Percentiles rank a stretch among this genome's conserved stretches.
phyloP scores from a whole-genome alignment of 176 grass and related monocot genomes.

The Phoenix roebelenii region DNA sequence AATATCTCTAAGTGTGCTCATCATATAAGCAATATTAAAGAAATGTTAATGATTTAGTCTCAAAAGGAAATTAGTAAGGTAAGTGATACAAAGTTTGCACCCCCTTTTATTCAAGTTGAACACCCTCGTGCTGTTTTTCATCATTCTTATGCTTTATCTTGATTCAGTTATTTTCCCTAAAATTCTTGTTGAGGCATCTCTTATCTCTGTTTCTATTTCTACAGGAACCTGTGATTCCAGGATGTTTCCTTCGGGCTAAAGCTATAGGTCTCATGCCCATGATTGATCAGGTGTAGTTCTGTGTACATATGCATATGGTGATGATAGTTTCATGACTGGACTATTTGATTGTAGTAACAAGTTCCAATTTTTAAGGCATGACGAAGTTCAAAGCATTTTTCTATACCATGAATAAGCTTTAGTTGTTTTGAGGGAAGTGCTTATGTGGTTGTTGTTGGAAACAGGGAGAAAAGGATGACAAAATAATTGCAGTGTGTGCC shows the following conservation, averaged over 20 bases:
- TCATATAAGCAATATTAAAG: too few relatives aligned
- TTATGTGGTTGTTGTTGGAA: slow-evolving; percentile 12
- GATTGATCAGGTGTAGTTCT: slow-evolving; percentile 78
- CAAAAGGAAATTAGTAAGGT: background rate
- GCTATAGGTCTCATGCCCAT: slow-evolving; percentile 97
- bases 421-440: background rate
- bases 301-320: background rate
- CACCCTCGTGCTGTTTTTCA: too few relatives aligned
- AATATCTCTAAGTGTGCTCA: background rate
- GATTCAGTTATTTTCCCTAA: too few relatives aligned
- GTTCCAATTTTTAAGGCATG: too few relatives aligned
- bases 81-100: background rate
- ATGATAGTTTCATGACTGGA: too few relatives aligned
- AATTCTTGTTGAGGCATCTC: too few relatives aligned
- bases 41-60: background rate
- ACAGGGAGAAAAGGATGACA: slow-evolving; percentile 92
- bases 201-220: background rate
- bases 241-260: slow-evolving; percentile 85
- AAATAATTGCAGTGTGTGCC: slow-evolving; percentile 96
- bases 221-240: slow-evolving; percentile 94
- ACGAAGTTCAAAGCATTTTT: too few relatives aligned
- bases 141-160: too few relatives aligned
- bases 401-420: background rate
- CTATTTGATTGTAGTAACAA: too few relatives aligned
- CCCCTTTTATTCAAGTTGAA: too few relatives aligned